These are phyloP conservation scores for Dioscorea alata DNA, from an alignment of 106 monocot genomes.

Conservation along the genomic window DNA sequence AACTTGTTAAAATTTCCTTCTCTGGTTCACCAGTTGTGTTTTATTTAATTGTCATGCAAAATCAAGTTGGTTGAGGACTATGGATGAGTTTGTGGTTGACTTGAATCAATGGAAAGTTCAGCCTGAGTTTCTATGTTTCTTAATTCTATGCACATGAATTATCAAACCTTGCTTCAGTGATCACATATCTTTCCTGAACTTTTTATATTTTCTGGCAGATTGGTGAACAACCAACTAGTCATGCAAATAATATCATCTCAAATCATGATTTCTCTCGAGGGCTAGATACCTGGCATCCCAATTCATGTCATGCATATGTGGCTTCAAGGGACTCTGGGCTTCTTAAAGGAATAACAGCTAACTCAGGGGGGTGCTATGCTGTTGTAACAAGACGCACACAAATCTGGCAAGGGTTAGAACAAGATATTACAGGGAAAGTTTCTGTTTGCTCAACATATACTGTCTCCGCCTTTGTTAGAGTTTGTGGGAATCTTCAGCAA, in stretches of 20 bases:
- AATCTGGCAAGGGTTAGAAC: slow-evolving; percentile 86
- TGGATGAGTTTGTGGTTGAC: no score
- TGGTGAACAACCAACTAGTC: slow-evolving; percentile 6
- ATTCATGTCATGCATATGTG: slow-evolving; percentile 56
- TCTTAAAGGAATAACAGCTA: slow-evolving; percentile 28
- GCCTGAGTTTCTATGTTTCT: no score
- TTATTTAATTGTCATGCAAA: no score
- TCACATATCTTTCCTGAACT: no score
- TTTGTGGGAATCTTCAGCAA: slow-evolving; percentile 39
- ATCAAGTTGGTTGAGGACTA: no score
- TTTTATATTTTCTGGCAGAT: no score
- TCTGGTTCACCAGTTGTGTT: no score
- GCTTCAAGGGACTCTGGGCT: slow-evolving; percentile 27
- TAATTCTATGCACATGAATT: no score
- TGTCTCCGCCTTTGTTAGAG: slow-evolving; percentile 56
- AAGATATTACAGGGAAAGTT: slow-evolving; percentile 63
- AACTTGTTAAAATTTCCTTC: no score
- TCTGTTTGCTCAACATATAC: slow-evolving; percentile 32
- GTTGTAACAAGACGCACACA: slow-evolving; percentile 71
- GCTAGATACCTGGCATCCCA: slow-evolving; percentile 57
- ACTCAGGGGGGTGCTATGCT: slow-evolving; percentile 34
- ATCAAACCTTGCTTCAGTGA: no score
- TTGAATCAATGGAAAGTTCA: no score
- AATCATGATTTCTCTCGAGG: slow-evolving; percentile 80
- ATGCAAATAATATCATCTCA: slow-evolving; percentile 36